phyloP scores from a whole-genome alignment of 1,284 basidiomycete species.

The Porodaedalea pini region DNA sequence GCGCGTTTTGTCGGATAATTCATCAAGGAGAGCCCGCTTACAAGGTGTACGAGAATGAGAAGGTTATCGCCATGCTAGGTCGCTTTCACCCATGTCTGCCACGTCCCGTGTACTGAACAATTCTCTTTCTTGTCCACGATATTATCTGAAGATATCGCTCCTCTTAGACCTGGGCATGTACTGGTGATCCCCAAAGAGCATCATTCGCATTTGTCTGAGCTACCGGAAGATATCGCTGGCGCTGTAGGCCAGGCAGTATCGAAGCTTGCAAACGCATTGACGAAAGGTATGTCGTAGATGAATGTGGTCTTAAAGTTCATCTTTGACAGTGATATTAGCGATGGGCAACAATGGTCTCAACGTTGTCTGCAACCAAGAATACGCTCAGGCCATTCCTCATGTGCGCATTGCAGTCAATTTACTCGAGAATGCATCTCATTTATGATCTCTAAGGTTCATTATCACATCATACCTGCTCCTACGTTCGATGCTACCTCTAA shows the following conservation, averaged over 20 bases:
- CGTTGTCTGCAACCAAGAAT: conserved; percentile 77
- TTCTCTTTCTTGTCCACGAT: no score
- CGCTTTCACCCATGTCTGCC: conserved; percentile 15
- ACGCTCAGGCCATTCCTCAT: conserved; percentile 78
- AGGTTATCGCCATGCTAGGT: conserved; percentile 70
- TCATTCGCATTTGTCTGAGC: conserved; percentile 56
- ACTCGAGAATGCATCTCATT: no score
- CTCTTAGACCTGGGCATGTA: conserved; percentile 63
- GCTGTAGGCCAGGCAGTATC: conserved; percentile 57
- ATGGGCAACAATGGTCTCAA: conserved; percentile 64
- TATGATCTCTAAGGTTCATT: conserved; percentile 76
- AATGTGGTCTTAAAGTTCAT: background rate
- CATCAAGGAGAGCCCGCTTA: conserved; percentile 43
- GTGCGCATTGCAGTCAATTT: conserved; percentile 35
- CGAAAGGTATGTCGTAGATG: conserved; percentile 42
- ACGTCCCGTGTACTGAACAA: no score
- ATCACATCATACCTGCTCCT: conserved; percentile 76
- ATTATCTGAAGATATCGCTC: conserved; percentile 56
- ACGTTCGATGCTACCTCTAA: conserved; percentile 32
- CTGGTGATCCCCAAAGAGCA: conserved; percentile 69
- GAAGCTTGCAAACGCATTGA: conserved; percentile 57
- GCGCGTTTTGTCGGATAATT: conserved; percentile 65
- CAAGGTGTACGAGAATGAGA: conserved; percentile 60
- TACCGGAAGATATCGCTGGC: conserved; percentile 57
- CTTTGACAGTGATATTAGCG: conserved; percentile 35